Percentiles rank a stretch among this genome's conserved stretches.
phyloP scores from a whole-genome alignment of 441 rosid species.

The Melastoma candidum region DNA sequence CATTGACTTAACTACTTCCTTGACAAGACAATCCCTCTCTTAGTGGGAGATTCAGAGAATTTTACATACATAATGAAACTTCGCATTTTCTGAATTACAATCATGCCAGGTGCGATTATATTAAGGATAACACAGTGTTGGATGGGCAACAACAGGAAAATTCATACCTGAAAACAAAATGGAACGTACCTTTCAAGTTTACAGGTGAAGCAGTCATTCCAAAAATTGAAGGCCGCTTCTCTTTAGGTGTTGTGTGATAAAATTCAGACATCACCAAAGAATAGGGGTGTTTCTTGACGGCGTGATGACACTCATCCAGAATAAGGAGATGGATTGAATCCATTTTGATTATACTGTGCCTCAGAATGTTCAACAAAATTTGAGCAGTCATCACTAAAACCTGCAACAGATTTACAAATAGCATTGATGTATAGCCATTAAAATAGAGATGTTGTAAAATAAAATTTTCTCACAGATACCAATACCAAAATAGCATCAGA shows the following conservation, averaged over 20 bases:
- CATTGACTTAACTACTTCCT: too few relatives aligned
- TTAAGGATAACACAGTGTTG: too few relatives aligned
- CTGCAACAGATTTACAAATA: slow-evolving; percentile 22
- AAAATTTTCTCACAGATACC: too few relatives aligned
- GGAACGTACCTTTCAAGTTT: slow-evolving; percentile 70
- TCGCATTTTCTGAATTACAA: too few relatives aligned
- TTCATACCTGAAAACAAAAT: slow-evolving; percentile 1
- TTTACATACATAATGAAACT: too few relatives aligned
- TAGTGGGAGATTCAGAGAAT: too few relatives aligned
- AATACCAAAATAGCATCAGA: too few relatives aligned
- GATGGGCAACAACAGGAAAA: slow-evolving; percentile 2
- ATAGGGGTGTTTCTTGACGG: slow-evolving; percentile 99
- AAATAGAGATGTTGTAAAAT: too few relatives aligned
- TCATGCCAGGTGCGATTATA: too few relatives aligned
- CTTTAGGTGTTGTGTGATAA: slow-evolving; percentile 85
- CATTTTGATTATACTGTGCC: slow-evolving; percentile 98
- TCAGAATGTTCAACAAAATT: slow-evolving; percentile 84
- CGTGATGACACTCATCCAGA: slow-evolving; percentile 97
- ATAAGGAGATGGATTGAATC: slow-evolving; percentile 84
- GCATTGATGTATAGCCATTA: too few relatives aligned
- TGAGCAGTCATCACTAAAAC: slow-evolving; percentile 99
- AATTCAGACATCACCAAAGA: slow-evolving; percentile 99
- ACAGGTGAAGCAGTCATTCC: slow-evolving; percentile 99
- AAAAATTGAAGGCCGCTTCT: slow-evolving; percentile 89
- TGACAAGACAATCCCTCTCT: too few relatives aligned